These are phyloP conservation scores for Verbena officinalis DNA, from an alignment of 257 asterid species.

Conservation along the genomic window DNA sequence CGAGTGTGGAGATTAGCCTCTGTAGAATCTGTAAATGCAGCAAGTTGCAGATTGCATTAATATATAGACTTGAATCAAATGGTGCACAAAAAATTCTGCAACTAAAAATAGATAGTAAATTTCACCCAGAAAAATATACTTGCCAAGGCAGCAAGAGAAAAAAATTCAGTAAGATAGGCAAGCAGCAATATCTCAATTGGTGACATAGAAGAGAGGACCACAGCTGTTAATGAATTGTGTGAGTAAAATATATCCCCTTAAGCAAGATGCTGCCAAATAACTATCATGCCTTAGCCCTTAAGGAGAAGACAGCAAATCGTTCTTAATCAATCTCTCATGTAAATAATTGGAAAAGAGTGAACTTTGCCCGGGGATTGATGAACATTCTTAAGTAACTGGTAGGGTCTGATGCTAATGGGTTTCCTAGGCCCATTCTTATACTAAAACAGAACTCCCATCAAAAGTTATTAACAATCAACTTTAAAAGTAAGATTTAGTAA, in stretches of 20 bases:
- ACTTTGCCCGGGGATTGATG: constrained; percentile 3
- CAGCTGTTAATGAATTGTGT: too few relatives aligned
- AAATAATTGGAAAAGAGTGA: constrained; percentile 8
- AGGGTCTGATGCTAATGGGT: constrained; percentile 9
- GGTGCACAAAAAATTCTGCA: constrained; percentile 8
- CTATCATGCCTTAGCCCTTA: constrained; percentile 10
- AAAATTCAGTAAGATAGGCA: constrained; percentile 14
- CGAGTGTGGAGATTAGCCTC: constrained; percentile 80
- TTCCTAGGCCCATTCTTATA: neutral
- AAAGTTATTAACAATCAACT: neutral
- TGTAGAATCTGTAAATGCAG: constrained; percentile 65
- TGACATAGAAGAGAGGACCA: too few relatives aligned
- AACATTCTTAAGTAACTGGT: constrained; percentile 9
- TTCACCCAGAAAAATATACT: constrained; percentile 6
- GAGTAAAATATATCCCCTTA: constrained; percentile 11
- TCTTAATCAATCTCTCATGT: constrained; percentile 13
- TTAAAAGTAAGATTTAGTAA: constrained; percentile 1
- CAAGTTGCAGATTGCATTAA: constrained; percentile 14
- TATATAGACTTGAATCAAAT: neutral
- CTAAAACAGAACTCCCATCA: neutral
- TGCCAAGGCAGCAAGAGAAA: constrained; percentile 13
- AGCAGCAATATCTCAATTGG: neutral
- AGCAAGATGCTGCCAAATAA: neutral
- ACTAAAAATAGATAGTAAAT: neutral
- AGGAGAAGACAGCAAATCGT: constrained; percentile 13